Conservation (phyloP, 108 stramenopile genomes). For the Nannochloropsis gaditana region DNA sequence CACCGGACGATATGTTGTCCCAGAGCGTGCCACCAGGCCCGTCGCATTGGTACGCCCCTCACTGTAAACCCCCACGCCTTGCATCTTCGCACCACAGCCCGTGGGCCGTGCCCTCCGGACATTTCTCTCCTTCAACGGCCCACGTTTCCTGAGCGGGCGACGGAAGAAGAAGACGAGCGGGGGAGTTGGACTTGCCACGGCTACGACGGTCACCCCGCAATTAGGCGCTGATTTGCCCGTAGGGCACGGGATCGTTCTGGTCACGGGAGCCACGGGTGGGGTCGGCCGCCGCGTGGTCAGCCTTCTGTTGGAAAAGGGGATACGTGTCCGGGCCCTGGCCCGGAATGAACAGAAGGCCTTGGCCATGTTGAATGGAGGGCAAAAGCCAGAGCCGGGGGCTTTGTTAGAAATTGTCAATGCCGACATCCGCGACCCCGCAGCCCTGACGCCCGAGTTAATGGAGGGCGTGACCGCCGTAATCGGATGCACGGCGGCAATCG, state of each 20-base stretch:
- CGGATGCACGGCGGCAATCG: slow-evolving; percentile 44
- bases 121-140: slow-evolving; percentile 13
- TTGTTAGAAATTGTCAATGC: slow-evolving; percentile 29
- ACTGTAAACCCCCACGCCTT: too few relatives aligned
- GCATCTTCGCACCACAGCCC: background rate
- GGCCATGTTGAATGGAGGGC: slow-evolving; percentile 30
- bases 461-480: slow-evolving; percentile 43
- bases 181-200: background rate
- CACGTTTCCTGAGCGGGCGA: background rate
- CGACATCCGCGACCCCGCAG: slow-evolving; percentile 27
- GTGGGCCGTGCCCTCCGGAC: background rate
- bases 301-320: slow-evolving; percentile 22
- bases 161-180: background rate
- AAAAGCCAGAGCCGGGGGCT: background rate
- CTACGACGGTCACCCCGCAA: background rate
- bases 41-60: too few relatives aligned
- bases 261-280: slow-evolving; percentile 40
- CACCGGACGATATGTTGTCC: too few relatives aligned
- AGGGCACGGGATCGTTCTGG: background rate
- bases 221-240: background rate
- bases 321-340: slow-evolving; percentile 37
- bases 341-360: slow-evolving; percentile 30
- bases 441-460: slow-evolving; percentile 19
- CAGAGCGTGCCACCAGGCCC: too few relatives aligned
- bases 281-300: slow-evolving; percentile 38